Base-by-base conservation (phyloP, 2,329 filamentous ascomycete species). In the Pseudogymnoascus sp. region DNA sequence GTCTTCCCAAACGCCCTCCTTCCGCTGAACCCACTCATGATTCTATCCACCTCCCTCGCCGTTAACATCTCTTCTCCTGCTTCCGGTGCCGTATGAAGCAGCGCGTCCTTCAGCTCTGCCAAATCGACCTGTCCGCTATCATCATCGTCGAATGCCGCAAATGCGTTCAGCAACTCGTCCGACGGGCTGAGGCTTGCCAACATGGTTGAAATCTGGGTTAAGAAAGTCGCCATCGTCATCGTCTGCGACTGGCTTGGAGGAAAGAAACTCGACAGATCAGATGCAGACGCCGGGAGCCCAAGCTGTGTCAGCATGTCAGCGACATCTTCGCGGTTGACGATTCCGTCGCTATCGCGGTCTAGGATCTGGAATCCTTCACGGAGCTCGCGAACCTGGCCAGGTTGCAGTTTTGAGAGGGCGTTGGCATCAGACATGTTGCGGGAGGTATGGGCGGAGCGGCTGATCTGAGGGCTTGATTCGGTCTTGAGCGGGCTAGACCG, bases 141-240 rank as follows among this genome's bases (percentile, higher is more conserved):
- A 67, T 96, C 92, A 66, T 96, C 90, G 72, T 99, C 95, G 73
- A 97, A 97, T 0, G 95, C 95, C 1, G 91, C 91, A 69, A 99
- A 93, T 0, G 95, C 95, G 1, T 92, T 93, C 18, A 91, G 79
- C 8, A 99, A 82, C 73, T 99, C 95, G 14, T 86, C 83, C 21
- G 86, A 84, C 0, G 90, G 87, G 0, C 91, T 96, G 16, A 97
- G 80, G 0, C 87, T 83, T 1, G 86, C 84, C 2, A 97, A 80
- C 1, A 90, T 83, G 8, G 85, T 84, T 0, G 93, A 90, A 1
- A 99, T 80, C 1, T 87, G 88, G 72, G 91, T 93, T 21, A 99
- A 82, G 73, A 96, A 99, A 3, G 87, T 85, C 0, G 93, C 90
- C 42, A 99, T 85, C 56, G 90, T 89, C 70, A 97, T 88, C 1